Evolutionary conservation across 352 stramenopile species (phyloP).

Genomic region (Phytophthora idaei): DNA sequence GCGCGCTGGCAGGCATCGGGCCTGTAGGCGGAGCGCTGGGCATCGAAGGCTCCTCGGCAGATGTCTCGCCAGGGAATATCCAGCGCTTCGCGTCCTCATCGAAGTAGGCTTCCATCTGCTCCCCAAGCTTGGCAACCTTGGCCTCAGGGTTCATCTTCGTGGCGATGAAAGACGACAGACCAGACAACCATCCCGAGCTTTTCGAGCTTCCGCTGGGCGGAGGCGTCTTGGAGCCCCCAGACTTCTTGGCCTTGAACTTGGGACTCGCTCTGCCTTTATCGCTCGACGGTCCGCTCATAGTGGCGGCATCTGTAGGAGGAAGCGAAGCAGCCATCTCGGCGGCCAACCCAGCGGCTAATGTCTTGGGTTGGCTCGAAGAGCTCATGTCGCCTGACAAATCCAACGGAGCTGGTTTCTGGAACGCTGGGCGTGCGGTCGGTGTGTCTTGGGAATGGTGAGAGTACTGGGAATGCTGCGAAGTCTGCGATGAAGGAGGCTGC

Average conservation of each 20-base stretch:
- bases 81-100: constrained; percentile 86
- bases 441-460: constrained; percentile 16
- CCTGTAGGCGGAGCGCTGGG: constrained; percentile 77
- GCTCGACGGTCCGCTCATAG: constrained; percentile 56
- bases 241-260: constrained; percentile 72
- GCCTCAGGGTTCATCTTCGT: constrained; percentile 86
- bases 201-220: constrained; percentile 75
- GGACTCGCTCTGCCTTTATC: constrained; percentile 78
- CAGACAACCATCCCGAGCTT: constrained; percentile 62
- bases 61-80: constrained; percentile 84
- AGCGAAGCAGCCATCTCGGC: constrained; percentile 30
- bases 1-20: constrained; percentile 60
- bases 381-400: constrained; percentile 13
- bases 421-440: constrained; percentile 9
- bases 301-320: constrained; percentile 18
- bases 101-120: constrained; percentile 84
- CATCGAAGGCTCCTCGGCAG: constrained; percentile 61
- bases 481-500: constrained; percentile 29
- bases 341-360: constrained; percentile 10
- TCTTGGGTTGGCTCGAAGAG: constrained; percentile 26
- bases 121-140: constrained; percentile 80
- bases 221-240: constrained; percentile 73
- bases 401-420: constrained; percentile 25
- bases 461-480: constrained; percentile 33
- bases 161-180: constrained; percentile 67